Conservation (phyloP, 495 filamentous ascomycete species). For the Usnea hakonensis region DNA sequence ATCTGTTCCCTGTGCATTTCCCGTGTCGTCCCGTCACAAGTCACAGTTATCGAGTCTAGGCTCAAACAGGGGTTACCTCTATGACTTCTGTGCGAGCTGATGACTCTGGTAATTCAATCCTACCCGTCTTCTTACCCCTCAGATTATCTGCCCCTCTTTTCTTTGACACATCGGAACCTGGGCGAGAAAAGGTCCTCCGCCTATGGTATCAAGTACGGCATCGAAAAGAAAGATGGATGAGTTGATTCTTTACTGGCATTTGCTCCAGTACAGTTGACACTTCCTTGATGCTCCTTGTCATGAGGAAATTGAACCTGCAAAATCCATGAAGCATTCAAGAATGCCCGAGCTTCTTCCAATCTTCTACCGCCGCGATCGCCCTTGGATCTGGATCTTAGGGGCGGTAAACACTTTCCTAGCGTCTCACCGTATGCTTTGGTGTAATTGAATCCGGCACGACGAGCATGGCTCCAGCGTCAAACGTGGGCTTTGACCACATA, state of each 20-base stretch:
- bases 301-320: not conserved
- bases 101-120: not conserved
- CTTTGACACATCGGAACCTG: not conserved
- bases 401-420: not conserved
- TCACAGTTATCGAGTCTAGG: not conserved
- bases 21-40: not conserved
- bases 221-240: not conserved
- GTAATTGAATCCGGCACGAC: not conserved
- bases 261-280: not conserved
- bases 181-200: not conserved
- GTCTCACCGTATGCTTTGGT: not conserved
- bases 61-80: not conserved
- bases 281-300: not conserved
- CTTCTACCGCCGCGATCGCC: not conserved
- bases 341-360: not conserved
- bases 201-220: not conserved
- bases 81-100: not conserved
- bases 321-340: not conserved
- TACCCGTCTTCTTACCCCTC: not conserved
- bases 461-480: not conserved
- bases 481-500: not conserved
- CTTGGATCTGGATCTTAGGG: not conserved
- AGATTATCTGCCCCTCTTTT: not conserved
- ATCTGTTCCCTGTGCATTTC: not conserved
- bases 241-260: not conserved